These are phyloP conservation scores for Solanum virginianum DNA, from an alignment of 257 asterid genomes.

Conservation along the genomic window DNA sequence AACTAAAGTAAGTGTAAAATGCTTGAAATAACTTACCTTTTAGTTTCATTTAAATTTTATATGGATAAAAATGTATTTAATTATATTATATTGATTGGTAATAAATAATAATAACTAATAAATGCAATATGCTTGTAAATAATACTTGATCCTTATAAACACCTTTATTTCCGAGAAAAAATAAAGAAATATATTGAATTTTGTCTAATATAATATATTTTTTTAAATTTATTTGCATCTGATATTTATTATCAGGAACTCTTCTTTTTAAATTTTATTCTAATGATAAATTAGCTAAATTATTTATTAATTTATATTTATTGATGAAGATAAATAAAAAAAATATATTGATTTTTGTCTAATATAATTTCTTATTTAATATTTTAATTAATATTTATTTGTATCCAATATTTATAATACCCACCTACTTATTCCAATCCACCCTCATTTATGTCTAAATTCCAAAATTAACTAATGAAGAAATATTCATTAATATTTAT, in stretches of 20 bases:
- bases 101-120: too few relatives aligned
- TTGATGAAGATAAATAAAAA: not conserved
- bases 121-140: not conserved
- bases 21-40: not conserved
- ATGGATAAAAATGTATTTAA: not conserved
- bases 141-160: too few relatives aligned
- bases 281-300: not conserved
- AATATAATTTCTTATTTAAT: not conserved
- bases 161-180: not conserved
- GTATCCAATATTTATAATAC: too few relatives aligned
- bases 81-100: not conserved
- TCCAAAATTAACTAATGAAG: not conserved
- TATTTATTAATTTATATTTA: not conserved
- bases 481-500: too few relatives aligned
- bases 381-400: not conserved
- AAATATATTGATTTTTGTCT: not conserved
- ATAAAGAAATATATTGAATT: not conserved
- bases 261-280: not conserved
- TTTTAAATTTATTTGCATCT: too few relatives aligned
- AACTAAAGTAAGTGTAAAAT: not conserved
- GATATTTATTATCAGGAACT: not conserved
- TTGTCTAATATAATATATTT: not conserved
- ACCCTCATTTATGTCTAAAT: not conserved
- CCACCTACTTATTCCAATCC: not conserved
- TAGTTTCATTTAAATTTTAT: not conserved